Evolutionary conservation across 208 protist species (phyloP).

Genomic region (Crithidia acanthocephali): DNA sequence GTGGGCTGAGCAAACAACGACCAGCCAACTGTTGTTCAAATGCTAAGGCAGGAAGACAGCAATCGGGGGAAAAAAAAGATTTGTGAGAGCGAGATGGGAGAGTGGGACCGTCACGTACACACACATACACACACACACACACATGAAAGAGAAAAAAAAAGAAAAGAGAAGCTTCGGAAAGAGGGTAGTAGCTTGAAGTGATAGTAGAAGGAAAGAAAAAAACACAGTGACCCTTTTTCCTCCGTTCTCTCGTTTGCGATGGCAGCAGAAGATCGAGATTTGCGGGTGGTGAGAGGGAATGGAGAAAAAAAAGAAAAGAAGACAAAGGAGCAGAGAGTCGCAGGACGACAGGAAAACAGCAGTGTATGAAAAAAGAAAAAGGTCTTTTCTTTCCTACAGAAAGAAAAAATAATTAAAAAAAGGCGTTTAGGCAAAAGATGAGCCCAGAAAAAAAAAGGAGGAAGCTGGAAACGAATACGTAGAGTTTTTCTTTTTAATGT

Average conservation of each 20-base stretch:
- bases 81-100: not conserved
- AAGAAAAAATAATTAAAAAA: too few species aligned
- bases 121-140: not conserved
- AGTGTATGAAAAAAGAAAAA: conserved; percentile 11
- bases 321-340: conserved; percentile 6
- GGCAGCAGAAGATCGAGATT: too few species aligned
- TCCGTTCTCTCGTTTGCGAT: too few species aligned
- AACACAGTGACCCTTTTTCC: too few species aligned
- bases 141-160: conserved; percentile 16
- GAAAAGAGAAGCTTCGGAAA: too few species aligned
- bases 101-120: not conserved
- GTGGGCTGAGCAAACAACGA: too few species aligned
- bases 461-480: not conserved
- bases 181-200: too few species aligned
- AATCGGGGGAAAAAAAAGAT: conserved; percentile 20
- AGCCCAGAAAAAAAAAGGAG: not conserved
- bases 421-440: too few species aligned
- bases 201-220: conserved; percentile 7
- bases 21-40: too few species aligned
- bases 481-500: too few species aligned
- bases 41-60: too few species aligned
- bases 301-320: conserved; percentile 24
- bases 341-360: not conserved
- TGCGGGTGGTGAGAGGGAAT: not conserved
- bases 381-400: too few species aligned